Evolutionary conservation across 805 yeast species (phyloP), one percentile per base, ranked within the genome.

Genomic region (Cyberlindnera subsufficiens): DNA sequence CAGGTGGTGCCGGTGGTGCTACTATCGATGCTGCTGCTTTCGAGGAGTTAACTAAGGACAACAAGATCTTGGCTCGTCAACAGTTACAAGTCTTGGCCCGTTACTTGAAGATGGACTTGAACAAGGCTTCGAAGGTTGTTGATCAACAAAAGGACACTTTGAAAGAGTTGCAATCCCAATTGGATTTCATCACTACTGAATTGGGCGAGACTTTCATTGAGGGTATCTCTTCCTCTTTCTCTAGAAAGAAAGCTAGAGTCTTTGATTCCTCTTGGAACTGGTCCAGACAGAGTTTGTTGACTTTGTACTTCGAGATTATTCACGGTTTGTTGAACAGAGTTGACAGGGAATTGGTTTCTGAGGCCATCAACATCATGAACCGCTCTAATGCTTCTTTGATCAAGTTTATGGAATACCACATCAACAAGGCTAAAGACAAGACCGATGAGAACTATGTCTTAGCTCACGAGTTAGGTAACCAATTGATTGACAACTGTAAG

Each of bases 251-350:
- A 73, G 96, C 97, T 25, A 86, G 99, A 72, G 81, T 84, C 42
- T 93, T 91, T 66, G 98, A 93, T 68, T 89, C 97, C 18, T 89
- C 90, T 68, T 93, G 99, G 99, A 95, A 95, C 68, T 93, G 99
- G 99, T 97, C 98, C 38, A 86, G 97, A 68, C 99, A 93, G 73
- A 96, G 93, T 64, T 86, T 93, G 47, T 72, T 93, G 55, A 79
- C 89, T 39, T 83, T 93, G 87, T 93, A 86, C 71, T 93, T 78
- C 63, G 97, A 93, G 67, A 89, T 93, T 58, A 89, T 93, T 55
- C 95, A 93, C 66, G 99, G 99, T 65, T 83, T 86, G 51, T 77
- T 89, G 49, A 83, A 66, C 78, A 82, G 87, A 46, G 85, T 93
- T 53, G 98, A 93, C 66, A 81, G 99, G 65, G 96, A 93, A 71